These are phyloP conservation scores for Plantago major DNA, from an alignment of 257 asterid genomes.

Conservation along the genomic window DNA sequence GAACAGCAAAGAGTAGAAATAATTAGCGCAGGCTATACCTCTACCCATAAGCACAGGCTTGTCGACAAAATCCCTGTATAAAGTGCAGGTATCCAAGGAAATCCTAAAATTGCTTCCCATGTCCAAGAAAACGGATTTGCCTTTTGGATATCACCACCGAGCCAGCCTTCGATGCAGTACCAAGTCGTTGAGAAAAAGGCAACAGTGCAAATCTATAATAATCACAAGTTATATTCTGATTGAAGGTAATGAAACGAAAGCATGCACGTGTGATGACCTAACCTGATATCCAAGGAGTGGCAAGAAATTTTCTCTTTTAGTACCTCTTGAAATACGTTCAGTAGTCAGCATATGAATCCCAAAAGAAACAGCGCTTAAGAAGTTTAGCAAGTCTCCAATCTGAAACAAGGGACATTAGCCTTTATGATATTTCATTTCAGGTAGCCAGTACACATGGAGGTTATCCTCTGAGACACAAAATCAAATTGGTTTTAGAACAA, in stretches of 20 bases:
- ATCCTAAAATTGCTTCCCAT: slow-evolving; percentile 31
- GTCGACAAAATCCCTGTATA: slow-evolving; percentile 81
- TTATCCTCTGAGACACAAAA: not conserved
- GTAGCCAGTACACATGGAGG: not conserved
- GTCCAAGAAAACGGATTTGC: slow-evolving; percentile 50
- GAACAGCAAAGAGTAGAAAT: not conserved
- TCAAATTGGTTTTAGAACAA: slow-evolving; percentile 3
- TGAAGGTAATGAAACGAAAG: slow-evolving; percentile 10
- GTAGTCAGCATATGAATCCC: slow-evolving; percentile 86
- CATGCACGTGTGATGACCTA: slow-evolving; percentile 2
- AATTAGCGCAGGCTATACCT: slow-evolving; percentile 35
- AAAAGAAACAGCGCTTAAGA: slow-evolving; percentile 68
- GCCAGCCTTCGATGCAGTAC: slow-evolving; percentile 45
- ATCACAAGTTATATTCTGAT: slow-evolving; percentile 13
- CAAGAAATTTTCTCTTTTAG: slow-evolving; percentile 45
- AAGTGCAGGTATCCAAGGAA: slow-evolving; percentile 84
- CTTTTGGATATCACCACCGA: slow-evolving; percentile 35
- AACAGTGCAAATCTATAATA: slow-evolving; percentile 52
- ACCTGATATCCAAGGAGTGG: slow-evolving; percentile 83
- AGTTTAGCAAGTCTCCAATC: slow-evolving; percentile 74
- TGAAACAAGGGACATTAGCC: slow-evolving; percentile 23
- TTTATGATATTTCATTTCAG: not conserved
- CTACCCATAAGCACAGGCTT: slow-evolving; percentile 68
- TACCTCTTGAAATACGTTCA: slow-evolving; percentile 64
- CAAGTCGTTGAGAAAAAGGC: slow-evolving; percentile 59